phyloP scores from a whole-genome alignment of 176 grass and related monocot species.

The Thalia dealbata region DNA sequence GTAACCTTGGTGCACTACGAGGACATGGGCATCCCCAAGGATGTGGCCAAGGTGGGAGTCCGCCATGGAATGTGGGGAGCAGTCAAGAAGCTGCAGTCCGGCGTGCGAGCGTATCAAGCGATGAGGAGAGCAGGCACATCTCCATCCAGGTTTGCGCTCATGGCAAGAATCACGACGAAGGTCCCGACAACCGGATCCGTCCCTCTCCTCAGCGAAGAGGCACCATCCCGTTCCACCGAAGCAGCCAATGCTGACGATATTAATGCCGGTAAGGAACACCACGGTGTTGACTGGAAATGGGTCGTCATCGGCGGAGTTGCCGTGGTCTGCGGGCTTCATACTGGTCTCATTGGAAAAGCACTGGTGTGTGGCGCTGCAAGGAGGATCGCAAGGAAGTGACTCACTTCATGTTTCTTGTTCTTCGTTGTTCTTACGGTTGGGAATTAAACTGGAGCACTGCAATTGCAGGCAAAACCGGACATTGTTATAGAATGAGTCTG shows the following conservation, averaged over 20 bases:
- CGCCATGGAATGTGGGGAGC: conserved; percentile 98
- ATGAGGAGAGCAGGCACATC: conserved; percentile 32
- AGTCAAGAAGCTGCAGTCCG: conserved; percentile 79
- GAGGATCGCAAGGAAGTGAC: conserved; percentile 57
- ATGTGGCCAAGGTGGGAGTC: conserved; percentile 78
- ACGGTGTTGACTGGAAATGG: conserved; percentile 83
- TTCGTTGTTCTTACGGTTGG: too few relatives aligned
- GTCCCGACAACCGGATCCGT: conserved; percentile 22
- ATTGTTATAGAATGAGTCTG: too few relatives aligned
- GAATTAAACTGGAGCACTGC: too few relatives aligned
- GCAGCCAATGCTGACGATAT: conserved; percentile 13
- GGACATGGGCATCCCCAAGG: conserved; percentile 97
- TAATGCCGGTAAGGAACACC: conserved; percentile 13
- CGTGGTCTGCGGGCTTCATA: conserved; percentile 51
- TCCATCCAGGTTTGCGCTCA: conserved; percentile 38
- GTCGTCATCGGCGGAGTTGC: conserved; percentile 65
- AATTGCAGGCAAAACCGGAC: too few relatives aligned
- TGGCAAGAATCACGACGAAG: conserved; percentile 60
- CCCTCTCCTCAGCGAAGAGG: conserved; percentile 14
- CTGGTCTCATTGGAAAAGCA: conserved; percentile 58
- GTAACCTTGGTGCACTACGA: conserved; percentile 85
- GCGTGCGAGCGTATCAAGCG: conserved; percentile 75
- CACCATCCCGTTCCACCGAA: conserved; percentile 1
- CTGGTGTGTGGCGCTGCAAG: conserved; percentile 64
- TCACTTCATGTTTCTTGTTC: background rate